phyloP scores from a whole-genome alignment of 495 filamentous ascomycete species.

The Tuber melanosporum region DNA sequence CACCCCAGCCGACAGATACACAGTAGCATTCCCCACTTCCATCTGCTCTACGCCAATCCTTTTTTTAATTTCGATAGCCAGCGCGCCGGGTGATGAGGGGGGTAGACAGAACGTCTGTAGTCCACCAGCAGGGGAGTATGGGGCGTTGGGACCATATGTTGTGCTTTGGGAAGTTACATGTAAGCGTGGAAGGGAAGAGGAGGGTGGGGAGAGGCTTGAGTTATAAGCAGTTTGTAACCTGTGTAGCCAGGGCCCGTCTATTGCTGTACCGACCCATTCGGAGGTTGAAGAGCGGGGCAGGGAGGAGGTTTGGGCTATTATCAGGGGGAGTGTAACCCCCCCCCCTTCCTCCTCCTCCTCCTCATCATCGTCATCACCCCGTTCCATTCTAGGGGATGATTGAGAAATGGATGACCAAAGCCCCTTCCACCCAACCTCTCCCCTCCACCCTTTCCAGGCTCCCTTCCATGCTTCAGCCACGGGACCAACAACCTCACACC shows the following conservation, averaged over 20 bases:
- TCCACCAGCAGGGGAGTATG: conserved; percentile 1
- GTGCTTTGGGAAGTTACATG: background rate
- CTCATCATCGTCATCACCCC: conserved; percentile 31
- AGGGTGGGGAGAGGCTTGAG: background rate
- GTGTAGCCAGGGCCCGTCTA: conserved; percentile 27
- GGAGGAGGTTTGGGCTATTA: conserved; percentile 64
- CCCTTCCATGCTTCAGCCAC: conserved; percentile 46
- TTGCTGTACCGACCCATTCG: conserved; percentile 54
- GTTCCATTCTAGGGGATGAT: conserved; percentile 8
- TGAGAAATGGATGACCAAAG: conserved; percentile 11
- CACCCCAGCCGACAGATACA: conserved; percentile 20
- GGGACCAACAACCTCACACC: conserved; percentile 32
- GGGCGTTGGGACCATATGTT: background rate
- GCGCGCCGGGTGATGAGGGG: background rate
- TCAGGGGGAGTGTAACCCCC: conserved; percentile 53
- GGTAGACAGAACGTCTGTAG: conserved; percentile 17
- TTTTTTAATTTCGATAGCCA: conserved; percentile 11
- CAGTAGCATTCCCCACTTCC: background rate
- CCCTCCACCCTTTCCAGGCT: conserved; percentile 52
- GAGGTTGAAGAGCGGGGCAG: conserved; percentile 62
- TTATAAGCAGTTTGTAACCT: background rate
- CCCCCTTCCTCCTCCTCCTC: conserved; percentile 36
- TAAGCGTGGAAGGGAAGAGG: background rate
- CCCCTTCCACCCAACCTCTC: conserved; percentile 26
- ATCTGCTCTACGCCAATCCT: conserved; percentile 12